Conservation (phyloP, 192 early-diverging fungal species). For the Linnemannia elongata region DNA sequence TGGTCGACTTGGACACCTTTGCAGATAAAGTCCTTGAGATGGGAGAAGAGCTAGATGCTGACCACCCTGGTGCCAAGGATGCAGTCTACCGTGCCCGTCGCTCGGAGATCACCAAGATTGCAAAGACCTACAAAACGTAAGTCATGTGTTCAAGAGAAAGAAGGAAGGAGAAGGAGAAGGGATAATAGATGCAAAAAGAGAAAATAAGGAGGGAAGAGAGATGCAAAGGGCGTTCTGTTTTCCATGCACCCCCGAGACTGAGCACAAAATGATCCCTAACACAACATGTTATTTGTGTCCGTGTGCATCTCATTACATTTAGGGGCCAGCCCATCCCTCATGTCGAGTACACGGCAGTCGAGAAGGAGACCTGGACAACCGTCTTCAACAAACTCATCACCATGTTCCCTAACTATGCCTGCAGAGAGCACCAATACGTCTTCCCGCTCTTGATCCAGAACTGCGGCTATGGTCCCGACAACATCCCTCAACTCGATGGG, state of each 20-base stretch:
- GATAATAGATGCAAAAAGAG: background rate
- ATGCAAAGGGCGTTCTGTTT: background rate
- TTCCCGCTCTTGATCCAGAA: conserved; percentile 92
- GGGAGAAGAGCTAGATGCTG: conserved; percentile 87
- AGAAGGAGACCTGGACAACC: conserved; percentile 87
- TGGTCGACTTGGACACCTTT: conserved; percentile 91
- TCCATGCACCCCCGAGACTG: background rate
- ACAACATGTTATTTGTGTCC: background rate
- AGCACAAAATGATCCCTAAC: background rate
- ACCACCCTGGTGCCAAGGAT: conserved; percentile 95
- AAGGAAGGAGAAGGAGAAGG: background rate
- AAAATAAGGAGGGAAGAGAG: background rate
- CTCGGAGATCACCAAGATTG: conserved; percentile 85
- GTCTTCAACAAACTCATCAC: conserved; percentile 81
- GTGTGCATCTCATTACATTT: background rate
- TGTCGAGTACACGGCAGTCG: conserved; percentile 84
- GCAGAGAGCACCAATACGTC: conserved; percentile 91
- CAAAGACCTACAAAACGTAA: conserved; percentile 73
- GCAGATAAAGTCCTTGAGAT: conserved; percentile 92
- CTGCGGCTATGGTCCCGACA: conserved; percentile 85
- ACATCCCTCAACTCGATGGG: conserved; percentile 91
- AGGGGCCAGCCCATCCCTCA: conserved; percentile 84
- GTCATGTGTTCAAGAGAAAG: background rate
- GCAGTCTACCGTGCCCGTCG: conserved; percentile 86
- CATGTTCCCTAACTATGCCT: conserved; percentile 89